Conservation (phyloP, 148 eudicot genomes). For the Rhododendron williamsianum region DNA sequence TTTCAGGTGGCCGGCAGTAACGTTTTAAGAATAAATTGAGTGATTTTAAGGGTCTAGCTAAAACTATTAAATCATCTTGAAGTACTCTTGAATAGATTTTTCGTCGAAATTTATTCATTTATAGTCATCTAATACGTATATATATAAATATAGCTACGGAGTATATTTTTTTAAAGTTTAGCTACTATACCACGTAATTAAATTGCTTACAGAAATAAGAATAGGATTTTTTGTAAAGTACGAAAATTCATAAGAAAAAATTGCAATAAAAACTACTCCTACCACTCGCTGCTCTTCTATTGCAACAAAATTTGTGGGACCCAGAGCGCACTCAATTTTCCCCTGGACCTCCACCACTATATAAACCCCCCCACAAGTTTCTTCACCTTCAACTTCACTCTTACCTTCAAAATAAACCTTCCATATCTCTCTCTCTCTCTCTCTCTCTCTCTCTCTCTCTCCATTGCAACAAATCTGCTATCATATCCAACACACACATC, state of each 20-base stretch:
- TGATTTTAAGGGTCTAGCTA: background rate
- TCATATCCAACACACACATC: background rate
- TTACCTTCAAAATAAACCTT: background rate
- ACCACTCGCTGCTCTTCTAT: background rate
- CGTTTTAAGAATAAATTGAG: background rate
- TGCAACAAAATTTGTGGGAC: background rate
- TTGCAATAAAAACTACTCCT: background rate
- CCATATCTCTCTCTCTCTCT: background rate
- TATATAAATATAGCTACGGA: no score
- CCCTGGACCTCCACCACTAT: background rate
- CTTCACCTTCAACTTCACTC: background rate
- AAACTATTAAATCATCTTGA: background rate
- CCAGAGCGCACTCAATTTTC: background rate
- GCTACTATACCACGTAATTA: background rate
- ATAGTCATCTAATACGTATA: no score
- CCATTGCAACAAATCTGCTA: background rate
- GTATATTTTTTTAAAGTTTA: no score
- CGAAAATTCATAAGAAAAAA: background rate
- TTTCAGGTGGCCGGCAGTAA: no score
- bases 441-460: background rate
- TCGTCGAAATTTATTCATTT: background rate
- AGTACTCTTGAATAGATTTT: background rate
- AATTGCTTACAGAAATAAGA: no score
- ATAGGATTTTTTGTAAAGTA: background rate
- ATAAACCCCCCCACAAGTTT: background rate